A percentile compares a stretch with the other conserved stretches of the same genome.
These are phyloP conservation scores for Ganoderma boninense DNA, from an alignment of 1,284 basidiomycete species.

Conservation along the genomic window DNA sequence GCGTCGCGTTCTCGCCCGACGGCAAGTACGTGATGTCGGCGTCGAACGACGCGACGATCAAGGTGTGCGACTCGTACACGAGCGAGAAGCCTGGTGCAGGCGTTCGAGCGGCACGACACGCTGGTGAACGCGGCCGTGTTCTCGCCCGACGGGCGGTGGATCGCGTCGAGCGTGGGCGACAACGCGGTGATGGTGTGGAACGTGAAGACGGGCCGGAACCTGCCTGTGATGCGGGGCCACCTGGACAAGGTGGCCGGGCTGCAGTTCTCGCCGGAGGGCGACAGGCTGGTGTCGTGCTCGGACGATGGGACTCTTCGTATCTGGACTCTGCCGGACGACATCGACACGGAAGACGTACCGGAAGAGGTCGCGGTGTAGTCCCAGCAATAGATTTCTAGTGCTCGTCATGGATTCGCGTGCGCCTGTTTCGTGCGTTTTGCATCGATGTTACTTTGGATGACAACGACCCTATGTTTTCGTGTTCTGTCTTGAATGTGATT, in stretches of 20 bases:
- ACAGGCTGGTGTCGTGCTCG: slow-evolving; percentile 43
- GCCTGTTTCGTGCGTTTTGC: no score
- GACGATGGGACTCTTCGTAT: slow-evolving; percentile 43
- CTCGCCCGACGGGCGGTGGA: slow-evolving; percentile 20
- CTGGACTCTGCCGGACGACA: slow-evolving; percentile 15
- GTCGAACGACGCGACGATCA: slow-evolving; percentile 26
- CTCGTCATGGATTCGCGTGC: neutral
- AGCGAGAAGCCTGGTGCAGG: slow-evolving; percentile 14
- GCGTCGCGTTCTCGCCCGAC: slow-evolving; percentile 33
- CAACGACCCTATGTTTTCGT: no score
- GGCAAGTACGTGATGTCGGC: slow-evolving; percentile 28
- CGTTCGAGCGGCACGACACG: slow-evolving; percentile 23
- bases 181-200: slow-evolving; percentile 22
- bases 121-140: slow-evolving; percentile 18
- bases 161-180: slow-evolving; percentile 20
- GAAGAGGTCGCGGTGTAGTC: neutral
- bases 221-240: slow-evolving; percentile 20
- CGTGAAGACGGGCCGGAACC: slow-evolving; percentile 8
- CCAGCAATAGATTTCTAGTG: neutral
- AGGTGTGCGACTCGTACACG: slow-evolving; percentile 24
- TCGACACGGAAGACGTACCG: neutral
- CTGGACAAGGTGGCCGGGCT: slow-evolving; percentile 21
- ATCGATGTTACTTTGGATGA: no score
- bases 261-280: slow-evolving; percentile 34
- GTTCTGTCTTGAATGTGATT: no score